Base-by-base conservation (phyloP, 2,329 filamentous ascomycete species). In the Neopestalotiopsis sp. region DNA sequence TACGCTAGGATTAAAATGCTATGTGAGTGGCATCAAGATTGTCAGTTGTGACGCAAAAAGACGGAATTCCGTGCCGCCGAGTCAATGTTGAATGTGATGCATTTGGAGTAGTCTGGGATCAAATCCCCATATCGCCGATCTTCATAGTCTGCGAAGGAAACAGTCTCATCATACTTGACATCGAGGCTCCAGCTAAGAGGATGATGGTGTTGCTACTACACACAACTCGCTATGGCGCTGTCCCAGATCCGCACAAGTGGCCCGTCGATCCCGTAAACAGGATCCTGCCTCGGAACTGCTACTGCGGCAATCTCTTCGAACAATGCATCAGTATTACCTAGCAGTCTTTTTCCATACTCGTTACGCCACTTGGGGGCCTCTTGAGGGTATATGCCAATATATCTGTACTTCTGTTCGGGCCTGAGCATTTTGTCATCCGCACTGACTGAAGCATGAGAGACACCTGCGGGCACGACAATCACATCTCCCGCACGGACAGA, bases 401-500 rank as follows among this genome's bases (percentile, higher is more conserved):
- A 66, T 28, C 52, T 32, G 34, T 66, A 66, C 12, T n/a, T 20
- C 20, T 49, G 60, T 9, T 63, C 45, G 3, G 38, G 38, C n/a
- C 40, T 58, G 38, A 3, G 17, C 34, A 42, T 62, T 40, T 62
- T 40, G 13, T 24, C 42, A 17, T 65, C 42, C 40, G 42, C 24
- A 20, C 17, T 40, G 13, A 24, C 32, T 14, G 60, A 65, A 24
- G 62, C 62, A 81, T 93, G 90, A 4, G 84, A 85, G 20, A 92
- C 88, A 0, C 90, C 90, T 0, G 90, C 90, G 0, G 90, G 90
- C 10, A 92, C 81, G 60, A 92, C 80, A 7, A 92, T 82, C 7
- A 91, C 85, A 80, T 92, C 90, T 0, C 90, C 64, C 5, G 62
- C 24, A 5, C 32, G n/a, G 14, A 65, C 62, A 14, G 13, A 20